Percentiles rank a stretch among this genome's conserved stretches.
phyloP scores from a whole-genome alignment of 495 filamentous ascomycete species.

The Margaritispora aquatica region DNA sequence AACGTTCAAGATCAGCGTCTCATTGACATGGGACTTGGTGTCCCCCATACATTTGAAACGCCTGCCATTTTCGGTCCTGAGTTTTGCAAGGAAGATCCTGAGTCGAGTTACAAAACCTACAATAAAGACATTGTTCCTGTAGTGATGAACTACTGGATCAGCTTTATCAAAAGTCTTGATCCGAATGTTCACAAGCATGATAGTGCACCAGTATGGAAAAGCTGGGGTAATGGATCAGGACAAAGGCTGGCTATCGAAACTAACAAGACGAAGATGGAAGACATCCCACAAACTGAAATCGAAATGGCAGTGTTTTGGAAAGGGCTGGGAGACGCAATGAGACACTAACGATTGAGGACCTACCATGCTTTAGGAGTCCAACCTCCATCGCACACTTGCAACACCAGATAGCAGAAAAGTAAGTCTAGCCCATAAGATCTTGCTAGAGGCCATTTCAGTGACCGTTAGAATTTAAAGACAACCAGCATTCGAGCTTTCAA shows the following conservation, averaged over 20 bases:
- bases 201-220: conserved; percentile 40
- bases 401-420: no score
- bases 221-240: conserved; percentile 9
- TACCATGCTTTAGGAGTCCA: no score
- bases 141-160: conserved; percentile 63
- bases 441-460: no score
- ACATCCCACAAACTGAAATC: conserved; percentile 1
- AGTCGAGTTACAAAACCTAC: conserved; percentile 41
- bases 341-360: conserved; percentile 3
- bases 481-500: no score
- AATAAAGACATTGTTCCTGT: conserved; percentile 30
- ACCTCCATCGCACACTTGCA: no score
- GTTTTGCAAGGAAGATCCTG: conserved; percentile 53
- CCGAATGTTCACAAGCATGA: conserved; percentile 46
- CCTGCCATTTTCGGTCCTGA: conserved; percentile 15
- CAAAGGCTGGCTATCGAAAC: conserved; percentile 48
- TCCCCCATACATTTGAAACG: conserved; percentile 32
- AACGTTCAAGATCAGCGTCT: conserved; percentile 53
- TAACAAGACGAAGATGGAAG: conserved; percentile 33
- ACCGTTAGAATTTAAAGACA: no score
- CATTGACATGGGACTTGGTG: conserved; percentile 44
- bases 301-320: conserved; percentile 15
- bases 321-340: conserved; percentile 5
- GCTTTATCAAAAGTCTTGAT: conserved; percentile 54
- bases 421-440: no score